A percentile compares a stretch with the other conserved stretches of the same genome.
Conservation (phyloP, 1,139 yeast genomes). For the Saccharomyces pastorianus region DNA sequence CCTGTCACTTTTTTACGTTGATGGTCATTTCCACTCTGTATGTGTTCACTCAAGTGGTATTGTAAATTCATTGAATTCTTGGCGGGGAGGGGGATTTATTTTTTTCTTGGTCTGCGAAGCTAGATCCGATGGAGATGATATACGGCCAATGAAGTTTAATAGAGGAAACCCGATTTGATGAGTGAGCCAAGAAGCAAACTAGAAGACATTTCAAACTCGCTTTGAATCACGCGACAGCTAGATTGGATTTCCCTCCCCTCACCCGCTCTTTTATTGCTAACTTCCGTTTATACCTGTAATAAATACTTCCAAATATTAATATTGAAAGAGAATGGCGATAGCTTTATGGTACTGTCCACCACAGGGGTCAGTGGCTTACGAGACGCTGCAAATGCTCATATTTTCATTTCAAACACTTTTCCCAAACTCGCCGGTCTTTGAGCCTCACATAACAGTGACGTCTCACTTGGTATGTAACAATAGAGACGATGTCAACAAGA, state of each 20-base stretch:
- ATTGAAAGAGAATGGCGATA: slow-evolving; percentile 27
- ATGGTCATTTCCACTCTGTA: no score
- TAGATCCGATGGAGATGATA: neutral
- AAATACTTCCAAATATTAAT: neutral
- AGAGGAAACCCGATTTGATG: neutral
- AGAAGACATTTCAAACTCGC: neutral
- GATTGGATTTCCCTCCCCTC: neutral
- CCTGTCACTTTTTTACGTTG: no score
- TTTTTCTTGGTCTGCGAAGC: neutral
- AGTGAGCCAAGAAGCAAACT: neutral
- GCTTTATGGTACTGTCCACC: slow-evolving; percentile 76
- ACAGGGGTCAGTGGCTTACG: slow-evolving; percentile 45
- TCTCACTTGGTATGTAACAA: slow-evolving; percentile 46
- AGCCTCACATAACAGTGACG: slow-evolving; percentile 73
- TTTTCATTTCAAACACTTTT: slow-evolving; percentile 60
- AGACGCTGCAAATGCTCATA: slow-evolving; percentile 53
- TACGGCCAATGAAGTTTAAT: neutral
- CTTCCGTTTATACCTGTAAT: no score
- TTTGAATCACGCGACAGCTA: neutral
- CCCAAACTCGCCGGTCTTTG: slow-evolving; percentile 61
- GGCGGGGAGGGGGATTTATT: slow-evolving; percentile 1
- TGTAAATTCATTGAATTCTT: neutral
- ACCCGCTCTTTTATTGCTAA: no score
- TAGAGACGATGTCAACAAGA: slow-evolving; percentile 49
- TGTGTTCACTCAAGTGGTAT: neutral